Base-by-base conservation (phyloP, 2,329 filamentous ascomycete genomes). In the Claviceps humidiphila region DNA sequence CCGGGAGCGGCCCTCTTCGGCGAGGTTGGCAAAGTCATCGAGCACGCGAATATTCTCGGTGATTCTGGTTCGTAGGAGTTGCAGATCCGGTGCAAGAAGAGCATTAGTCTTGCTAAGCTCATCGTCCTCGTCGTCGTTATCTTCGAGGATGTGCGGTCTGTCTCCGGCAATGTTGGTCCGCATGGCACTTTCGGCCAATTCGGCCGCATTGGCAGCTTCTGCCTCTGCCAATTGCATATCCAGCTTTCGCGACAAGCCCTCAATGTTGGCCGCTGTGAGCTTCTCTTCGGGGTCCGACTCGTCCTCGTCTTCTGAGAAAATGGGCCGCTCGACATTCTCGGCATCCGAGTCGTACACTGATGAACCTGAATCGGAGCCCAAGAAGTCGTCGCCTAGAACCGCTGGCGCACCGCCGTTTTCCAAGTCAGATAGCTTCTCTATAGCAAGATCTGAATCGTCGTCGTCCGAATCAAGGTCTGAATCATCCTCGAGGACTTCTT, bases 301-400 rank as follows among this genome's bases (percentile, higher is more conserved):
- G 58, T 91, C 87, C 60, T 94, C 89, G 63, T 97, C 91, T 58
- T 97, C 93, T 0, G 93, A 97, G 75, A 95, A 98, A 75, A 95
- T 88, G 58, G 84, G 71, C 55, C 67, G 68, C 58, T 77, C 65
- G 69, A 3, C 59, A 53, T 70, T 66, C 17, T 81, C 80, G 42
- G 80, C 76, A 59, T 89, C 87, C 14, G 86, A 90, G 63, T 90
- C 86, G 60, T 79, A 76, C 50, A 83, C 78, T 0, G 83, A 82
- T 49, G 75, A 74, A 54, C 76, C 80, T 1, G 71, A 74, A 49
- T 66, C 66, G 0, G 75, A 78, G 40, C 71, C 76, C 40, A 83
- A 64, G 63, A 85, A 84, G 57, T 85, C 76, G 59, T 82, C 79
- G 14, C 70, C 72, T 16, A 81, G 65, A 58, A 58, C 69, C 60